Evolutionary conservation across 2,329 filamentous ascomycete species (phyloP).

Genomic region (Chrysoporthe cubensis): DNA sequence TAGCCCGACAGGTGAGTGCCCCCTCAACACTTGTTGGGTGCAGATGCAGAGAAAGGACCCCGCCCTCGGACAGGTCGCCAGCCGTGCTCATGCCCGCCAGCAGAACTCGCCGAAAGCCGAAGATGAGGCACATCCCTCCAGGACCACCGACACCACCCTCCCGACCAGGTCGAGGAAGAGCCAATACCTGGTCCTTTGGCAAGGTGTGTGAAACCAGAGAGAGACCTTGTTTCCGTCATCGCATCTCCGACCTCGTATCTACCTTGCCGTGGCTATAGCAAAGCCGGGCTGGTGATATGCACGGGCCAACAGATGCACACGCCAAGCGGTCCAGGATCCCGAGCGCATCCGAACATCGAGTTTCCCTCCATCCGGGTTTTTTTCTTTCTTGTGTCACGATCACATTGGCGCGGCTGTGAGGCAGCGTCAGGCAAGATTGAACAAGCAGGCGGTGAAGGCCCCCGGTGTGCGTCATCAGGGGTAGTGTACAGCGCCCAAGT

Average conservation of each 20-base stretch:
- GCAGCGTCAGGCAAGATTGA: background rate
- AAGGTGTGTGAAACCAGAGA: slow-evolving; percentile 20
- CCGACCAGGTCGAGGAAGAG: slow-evolving; percentile 21
- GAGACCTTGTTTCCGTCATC: background rate
- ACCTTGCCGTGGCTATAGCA: background rate
- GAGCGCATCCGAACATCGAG: background rate
- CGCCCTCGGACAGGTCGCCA: slow-evolving; percentile 1
- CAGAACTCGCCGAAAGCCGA: slow-evolving; percentile 5
- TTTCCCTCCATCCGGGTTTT: background rate
- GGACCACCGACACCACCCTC: slow-evolving; percentile 23
- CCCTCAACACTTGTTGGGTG: background rate
- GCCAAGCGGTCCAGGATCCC: background rate
- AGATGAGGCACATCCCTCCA: slow-evolving; percentile 28
- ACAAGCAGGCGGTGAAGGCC: slow-evolving; percentile 2
- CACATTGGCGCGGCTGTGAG: slow-evolving; percentile 14
- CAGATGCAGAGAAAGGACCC: slow-evolving; percentile 8
- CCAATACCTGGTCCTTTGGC: slow-evolving; percentile 29
- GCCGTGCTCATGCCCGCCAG: slow-evolving; percentile 20
- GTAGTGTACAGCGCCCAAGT: slow-evolving; percentile 12
- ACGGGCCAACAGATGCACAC: background rate
- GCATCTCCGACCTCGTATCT: background rate
- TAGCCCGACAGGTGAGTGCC: background rate
- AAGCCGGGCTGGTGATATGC: background rate
- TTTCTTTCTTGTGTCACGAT: slow-evolving; percentile 9
- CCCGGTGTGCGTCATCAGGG: slow-evolving; percentile 11